Evolutionary conservation across 2,329 filamentous ascomycete genomes (phyloP).

Genomic region (Aspergillus neoniger): DNA sequence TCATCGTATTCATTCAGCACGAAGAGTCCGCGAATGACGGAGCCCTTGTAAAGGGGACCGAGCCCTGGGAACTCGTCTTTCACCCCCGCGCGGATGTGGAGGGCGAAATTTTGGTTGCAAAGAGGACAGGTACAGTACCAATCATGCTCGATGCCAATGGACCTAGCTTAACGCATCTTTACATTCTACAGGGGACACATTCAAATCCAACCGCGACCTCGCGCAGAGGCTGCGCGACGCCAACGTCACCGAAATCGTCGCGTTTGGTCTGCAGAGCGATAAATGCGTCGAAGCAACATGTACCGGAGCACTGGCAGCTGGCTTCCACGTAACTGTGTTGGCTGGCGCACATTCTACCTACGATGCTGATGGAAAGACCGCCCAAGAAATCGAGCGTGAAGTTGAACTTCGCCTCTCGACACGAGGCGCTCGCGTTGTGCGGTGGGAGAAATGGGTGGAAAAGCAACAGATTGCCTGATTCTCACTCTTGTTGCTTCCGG

Average conservation of each 20-base stretch:
- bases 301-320: constrained; percentile 2
- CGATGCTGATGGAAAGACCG: neutral
- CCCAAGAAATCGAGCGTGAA: constrained; percentile 1
- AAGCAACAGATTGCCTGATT: neutral
- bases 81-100: neutral
- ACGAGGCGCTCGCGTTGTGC: neutral
- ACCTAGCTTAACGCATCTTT: neutral
- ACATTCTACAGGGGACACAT: neutral
- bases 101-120: neutral
- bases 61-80: constrained; percentile 4
- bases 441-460: constrained; percentile 4
- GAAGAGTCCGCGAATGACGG: neutral
- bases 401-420: constrained; percentile 2
- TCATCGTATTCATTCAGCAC: constrained; percentile 5
- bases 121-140: neutral
- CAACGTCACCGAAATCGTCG: constrained; percentile 2
- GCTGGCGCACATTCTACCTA: constrained; percentile 9
- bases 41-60: neutral
- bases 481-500: neutral
- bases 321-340: constrained; percentile 2
- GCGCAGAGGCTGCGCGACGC: neutral
- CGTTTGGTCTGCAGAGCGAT: constrained; percentile 1
- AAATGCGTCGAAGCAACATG: constrained; percentile 4
- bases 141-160: neutral
- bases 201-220: constrained; percentile 7